Evolutionary conservation across 495 filamentous ascomycete genomes (phyloP).

Genomic region (Penicillium odoratum): DNA sequence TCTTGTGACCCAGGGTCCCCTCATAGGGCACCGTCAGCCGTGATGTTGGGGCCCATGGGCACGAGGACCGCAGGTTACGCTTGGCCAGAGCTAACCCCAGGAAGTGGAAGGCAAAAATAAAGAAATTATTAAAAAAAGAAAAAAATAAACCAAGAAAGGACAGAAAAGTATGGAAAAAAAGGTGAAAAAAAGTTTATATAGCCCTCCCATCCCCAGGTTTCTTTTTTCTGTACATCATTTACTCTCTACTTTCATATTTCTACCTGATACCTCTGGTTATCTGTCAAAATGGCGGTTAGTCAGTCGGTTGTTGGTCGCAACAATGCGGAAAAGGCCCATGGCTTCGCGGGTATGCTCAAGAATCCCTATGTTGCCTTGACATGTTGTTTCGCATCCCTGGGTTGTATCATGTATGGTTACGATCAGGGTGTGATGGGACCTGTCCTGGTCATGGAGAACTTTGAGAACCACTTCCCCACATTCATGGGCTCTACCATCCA

Average conservation of each 20-base stretch:
- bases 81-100: constrained; percentile 10
- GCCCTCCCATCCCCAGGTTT: constrained; percentile 7
- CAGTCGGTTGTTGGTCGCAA: constrained; percentile 37
- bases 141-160: background rate
- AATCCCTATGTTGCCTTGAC: constrained; percentile 41
- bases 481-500: constrained; percentile 52
- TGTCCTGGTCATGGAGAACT: constrained; percentile 13
- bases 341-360: constrained; percentile 36
- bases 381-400: constrained; percentile 27
- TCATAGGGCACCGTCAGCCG: constrained; percentile 7
- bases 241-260: constrained; percentile 4
- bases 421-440: constrained; percentile 12
- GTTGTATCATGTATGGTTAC: constrained; percentile 21
- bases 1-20: constrained; percentile 5
- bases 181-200: constrained; percentile 10
- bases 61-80: background rate
- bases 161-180: background rate
- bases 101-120: constrained; percentile 2
- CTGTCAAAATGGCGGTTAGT: constrained; percentile 24
- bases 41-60: constrained; percentile 3
- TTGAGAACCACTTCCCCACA: constrained; percentile 8
- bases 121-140: background rate
- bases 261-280: background rate
- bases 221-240: constrained; percentile 3
- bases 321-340: constrained; percentile 38